Evolutionary conservation across 139 green algal species (phyloP), one percentile per base, ranked within the genome.

Genomic region (Tetradesmus obliquus): DNA sequence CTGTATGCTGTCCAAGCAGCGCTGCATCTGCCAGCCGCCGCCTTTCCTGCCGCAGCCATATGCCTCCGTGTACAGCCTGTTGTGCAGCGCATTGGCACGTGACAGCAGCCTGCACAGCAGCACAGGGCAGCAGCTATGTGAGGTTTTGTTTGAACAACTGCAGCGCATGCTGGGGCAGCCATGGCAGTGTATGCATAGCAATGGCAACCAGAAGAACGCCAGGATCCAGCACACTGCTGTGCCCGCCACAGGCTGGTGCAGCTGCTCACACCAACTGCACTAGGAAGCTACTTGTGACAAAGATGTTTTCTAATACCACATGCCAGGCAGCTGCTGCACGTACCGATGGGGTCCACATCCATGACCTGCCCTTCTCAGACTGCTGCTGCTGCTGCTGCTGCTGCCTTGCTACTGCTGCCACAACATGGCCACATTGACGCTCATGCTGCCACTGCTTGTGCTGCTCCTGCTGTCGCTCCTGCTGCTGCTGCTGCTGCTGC

Each of bases 41-140:
- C 86, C 86, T 45, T 84, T 83, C 20, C 86, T 51, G 51, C 86
- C 86, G 32, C 69, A 90, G 19, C 86, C 69, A 15, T 90, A 90
- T 2, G 86, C 86, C 13, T 84, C 71, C 19, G 6, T 22, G 53
- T 74, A 83, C 20, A 90, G 71, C 24, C 76, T 32, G 71, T 83
- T 90, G 51, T 72, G 69, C 22, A 90, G n/a, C 7, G 53, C 72
- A 53, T 90, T 83, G 71, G 86, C 69, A 17, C 86, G 69, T 15
- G 86, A 90, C 5, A 84, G 51, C 69, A 90, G 53, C 86, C 86
- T 90, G 71, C 66, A 76, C 71, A 71, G 55, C 57, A 79, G 32
- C 81, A 69, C 79, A 84, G 10, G 2, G 24, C 32, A 45, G 32
- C 32, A 45, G 32, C 32, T 45, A 45, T 45, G 32, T 45, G 32